Evolutionary conservation across 2,329 filamentous ascomycete genomes (phyloP), one percentile per base, ranked within the genome.

Genomic region (Ascochyta koolunga): DNA sequence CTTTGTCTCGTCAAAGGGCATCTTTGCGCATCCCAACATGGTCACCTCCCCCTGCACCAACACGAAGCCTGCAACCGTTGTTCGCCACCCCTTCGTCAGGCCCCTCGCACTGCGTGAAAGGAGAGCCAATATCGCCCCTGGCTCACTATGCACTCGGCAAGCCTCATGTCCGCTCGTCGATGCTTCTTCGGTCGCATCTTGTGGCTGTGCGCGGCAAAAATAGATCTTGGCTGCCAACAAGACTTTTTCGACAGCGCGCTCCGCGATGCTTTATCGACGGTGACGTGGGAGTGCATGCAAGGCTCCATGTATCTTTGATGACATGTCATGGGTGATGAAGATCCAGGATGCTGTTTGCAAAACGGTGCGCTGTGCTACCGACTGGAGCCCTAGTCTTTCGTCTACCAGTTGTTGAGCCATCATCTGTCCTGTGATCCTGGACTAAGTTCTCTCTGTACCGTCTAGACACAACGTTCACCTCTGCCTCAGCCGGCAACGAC

Each of bases 161-260:
- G 27, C 27, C 40, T 45, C 35, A 54, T 39, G 44, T 50, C 51
- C 51, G 45, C 40, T 47, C 8, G 18, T 38, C 50, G 46, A 54
- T 35, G 35, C 51, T 42, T 49, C 35, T 38, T 49, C 39, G 45
- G 51, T 50, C 51, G 31, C 51, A 50, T 32, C 39, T 50, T 50
- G 51, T 54, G 51, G 51, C 51, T 54, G 51, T 54, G 51, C 45
- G 36, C 19, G 27, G 32, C 41, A 38, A 54, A 54, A 54, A 54
- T 54, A 54, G 51, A 54, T 54, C 32, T 37, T 50, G 46, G 51
- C 51, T 15, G 36, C 27, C 51, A 45, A 54, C 51, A 54, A 54
- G 46, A 49, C 41, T 41, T 46, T 45, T 49, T 50, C 35, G 51
- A 41, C 45, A 46, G 24, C 51, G 24, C 39, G 37, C 40, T 45